These are phyloP conservation scores for Thelephora terrestris DNA, from an alignment of 1,284 basidiomycete species.

Conservation along the genomic window DNA sequence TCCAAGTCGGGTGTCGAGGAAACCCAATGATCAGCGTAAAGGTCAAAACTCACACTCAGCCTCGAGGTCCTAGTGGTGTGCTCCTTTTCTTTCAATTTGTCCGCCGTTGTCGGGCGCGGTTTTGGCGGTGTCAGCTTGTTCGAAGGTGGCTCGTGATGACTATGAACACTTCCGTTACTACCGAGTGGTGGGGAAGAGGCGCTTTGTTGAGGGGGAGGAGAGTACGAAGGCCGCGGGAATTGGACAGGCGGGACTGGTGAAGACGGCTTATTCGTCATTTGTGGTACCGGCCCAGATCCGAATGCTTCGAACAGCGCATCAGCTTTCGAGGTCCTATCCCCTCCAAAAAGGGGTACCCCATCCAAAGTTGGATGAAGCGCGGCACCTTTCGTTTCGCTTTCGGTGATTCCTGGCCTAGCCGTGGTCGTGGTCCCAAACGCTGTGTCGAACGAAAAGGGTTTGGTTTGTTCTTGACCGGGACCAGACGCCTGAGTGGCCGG, in stretches of 20 bases:
- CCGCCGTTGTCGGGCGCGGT: slow-evolving; percentile 43
- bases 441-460: slow-evolving; percentile 39
- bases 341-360: slow-evolving; percentile 1
- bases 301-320: neutral
- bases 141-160: slow-evolving; percentile 3
- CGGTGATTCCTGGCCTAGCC: slow-evolving; percentile 4
- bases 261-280: neutral
- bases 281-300: neutral
- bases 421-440: slow-evolving; percentile 29
- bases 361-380: neutral
- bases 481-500: slow-evolving; percentile 7
- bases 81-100: slow-evolving; percentile 34
- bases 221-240: slow-evolving; percentile 17
- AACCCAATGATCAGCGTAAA: no score
- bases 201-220: slow-evolving; percentile 23
- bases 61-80: slow-evolving; percentile 52
- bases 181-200: slow-evolving; percentile 18
- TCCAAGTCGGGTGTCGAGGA: neutral
- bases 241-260: neutral
- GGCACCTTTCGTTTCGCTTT: neutral
- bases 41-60: slow-evolving; percentile 48
- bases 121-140: slow-evolving; percentile 38
- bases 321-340: neutral
- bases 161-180: neutral
- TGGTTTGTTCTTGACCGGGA: slow-evolving; percentile 2